These are phyloP conservation scores for Persicaria tinctoria DNA, from an alignment of 148 eudicot genomes.

Conservation along the genomic window DNA sequence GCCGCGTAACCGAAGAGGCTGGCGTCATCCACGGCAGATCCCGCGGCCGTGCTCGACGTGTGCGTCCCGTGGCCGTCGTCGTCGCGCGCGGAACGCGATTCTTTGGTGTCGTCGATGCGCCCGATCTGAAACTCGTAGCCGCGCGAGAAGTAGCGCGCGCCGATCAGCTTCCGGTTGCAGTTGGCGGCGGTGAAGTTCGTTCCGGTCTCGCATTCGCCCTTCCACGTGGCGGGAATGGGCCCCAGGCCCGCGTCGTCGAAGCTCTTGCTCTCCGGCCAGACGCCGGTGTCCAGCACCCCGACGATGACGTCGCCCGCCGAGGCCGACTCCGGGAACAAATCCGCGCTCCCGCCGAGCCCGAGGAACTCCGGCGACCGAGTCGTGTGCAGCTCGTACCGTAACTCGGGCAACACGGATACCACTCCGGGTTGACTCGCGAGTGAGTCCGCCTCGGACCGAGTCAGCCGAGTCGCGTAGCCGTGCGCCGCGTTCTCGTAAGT, in stretches of 20 bases:
- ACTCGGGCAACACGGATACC: conserved; percentile 11
- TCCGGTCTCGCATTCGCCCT: conserved; percentile 51
- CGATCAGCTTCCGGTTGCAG: conserved; percentile 66
- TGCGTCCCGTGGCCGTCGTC: not conserved
- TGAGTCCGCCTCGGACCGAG: conserved; percentile 7
- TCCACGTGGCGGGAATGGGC: conserved; percentile 47
- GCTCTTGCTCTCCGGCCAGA: conserved; percentile 54
- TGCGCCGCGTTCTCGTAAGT: conserved; percentile 21
- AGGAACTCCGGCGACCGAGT: conserved; percentile 28
- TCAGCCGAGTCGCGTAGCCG: conserved; percentile 24
- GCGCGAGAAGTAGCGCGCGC: conserved; percentile 35
- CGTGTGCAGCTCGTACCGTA: conserved; percentile 15
- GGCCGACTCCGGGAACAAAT: conserved; percentile 16
- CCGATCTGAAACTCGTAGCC: not conserved
- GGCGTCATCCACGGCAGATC: not conserved
- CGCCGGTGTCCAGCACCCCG: conserved; percentile 70
- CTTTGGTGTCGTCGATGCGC: not conserved
- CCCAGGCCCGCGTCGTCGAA: conserved; percentile 50
- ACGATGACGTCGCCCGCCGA: conserved; percentile 30
- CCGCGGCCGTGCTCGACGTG: not conserved
- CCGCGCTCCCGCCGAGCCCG: conserved; percentile 20
- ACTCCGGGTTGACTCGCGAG: conserved; percentile 15
- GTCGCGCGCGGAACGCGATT: not conserved
- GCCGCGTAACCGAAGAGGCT: not conserved
- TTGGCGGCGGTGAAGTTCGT: conserved; percentile 21